Evolutionary conservation across 192 early-diverging fungal genomes (phyloP), one percentile per base, ranked within the genome.

Genomic region (Backusella circina): DNA sequence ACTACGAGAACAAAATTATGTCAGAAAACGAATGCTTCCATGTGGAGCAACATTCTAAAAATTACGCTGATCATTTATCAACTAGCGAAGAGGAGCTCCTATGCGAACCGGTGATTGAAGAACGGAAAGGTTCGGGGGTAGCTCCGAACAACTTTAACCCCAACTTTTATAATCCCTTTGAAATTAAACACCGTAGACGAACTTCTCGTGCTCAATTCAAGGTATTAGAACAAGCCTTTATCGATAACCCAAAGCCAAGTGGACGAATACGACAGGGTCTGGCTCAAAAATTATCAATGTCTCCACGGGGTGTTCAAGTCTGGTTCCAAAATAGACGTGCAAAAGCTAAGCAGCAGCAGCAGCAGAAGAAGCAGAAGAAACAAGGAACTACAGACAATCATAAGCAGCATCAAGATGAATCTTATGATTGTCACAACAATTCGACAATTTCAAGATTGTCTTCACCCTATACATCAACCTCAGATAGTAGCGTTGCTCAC

Each of bases 271-370:
- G 92, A 71, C 85, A 84, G 73, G 75, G 80, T 28, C 84, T 95
- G 64, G 91, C 91, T 7, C 82, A 82, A 36, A 76, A 77, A 15
- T 82, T 95, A 21, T 73, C 82, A 44, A 95, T 95, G 93, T 88
- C 90, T 30, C 88, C 89, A 31, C 84, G 91, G 44, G 88, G 90
- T 44, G 91, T 95, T 68, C 92, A 93, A 80, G 91, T 93, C 44
- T 95, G 93, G 93, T 95, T 95, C 77, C 93, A 95, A 79, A 95
- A 95, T 84, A 84, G 92, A 26, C 88, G 93, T 44, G 93, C 92
- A 61, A 95, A 95, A 80, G 88, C 84, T 73, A 92, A 91, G 73
- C 70, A 70, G 16, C 71, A 78, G 21, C 66, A 67, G 2, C 79
- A 80, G 5, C 78, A 79, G 36, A 70, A 73, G 33, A 74, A 74